Percentiles rank a stretch among this genome's conserved stretches.
Conservation (phyloP, 345 rosid species). For the Acer negundo region DNA sequence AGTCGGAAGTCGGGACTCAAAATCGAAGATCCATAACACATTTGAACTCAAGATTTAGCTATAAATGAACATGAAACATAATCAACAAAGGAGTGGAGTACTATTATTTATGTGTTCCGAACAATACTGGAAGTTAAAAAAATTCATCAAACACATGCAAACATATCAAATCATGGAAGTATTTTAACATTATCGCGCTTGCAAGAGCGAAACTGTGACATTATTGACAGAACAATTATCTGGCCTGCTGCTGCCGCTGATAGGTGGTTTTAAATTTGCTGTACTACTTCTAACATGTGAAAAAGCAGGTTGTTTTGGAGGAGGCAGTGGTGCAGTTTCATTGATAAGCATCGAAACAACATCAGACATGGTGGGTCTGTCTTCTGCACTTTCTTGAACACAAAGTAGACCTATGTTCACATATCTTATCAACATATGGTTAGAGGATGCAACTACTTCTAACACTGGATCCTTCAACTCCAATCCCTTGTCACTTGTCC, state of each 20-base stretch:
- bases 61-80: no score
- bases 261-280: neutral
- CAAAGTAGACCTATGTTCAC: slow-evolving; percentile 32
- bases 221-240: neutral
- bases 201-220: slow-evolving; percentile 14
- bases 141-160: no score
- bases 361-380: slow-evolving; percentile 29
- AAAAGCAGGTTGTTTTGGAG: slow-evolving; percentile 36
- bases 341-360: slow-evolving; percentile 30
- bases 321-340: slow-evolving; percentile 22
- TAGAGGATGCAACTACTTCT: neutral
- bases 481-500: slow-evolving; percentile 18
- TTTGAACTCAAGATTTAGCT: no score
- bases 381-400: slow-evolving; percentile 32
- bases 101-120: no score
- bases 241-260: neutral
- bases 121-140: no score
- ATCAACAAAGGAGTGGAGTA: no score
- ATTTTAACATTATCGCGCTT: slow-evolving; percentile 12
- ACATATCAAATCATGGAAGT: no score
- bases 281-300: slow-evolving; percentile 18
- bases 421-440: slow-evolving; percentile 9
- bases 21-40: no score
- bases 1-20: no score
- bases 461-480: slow-evolving; percentile 22